A percentile compares a stretch with the other conserved stretches of the same genome.
phyloP scores from a whole-genome alignment of 2,329 filamentous ascomycete genomes.

The Zalaria obscura region DNA sequence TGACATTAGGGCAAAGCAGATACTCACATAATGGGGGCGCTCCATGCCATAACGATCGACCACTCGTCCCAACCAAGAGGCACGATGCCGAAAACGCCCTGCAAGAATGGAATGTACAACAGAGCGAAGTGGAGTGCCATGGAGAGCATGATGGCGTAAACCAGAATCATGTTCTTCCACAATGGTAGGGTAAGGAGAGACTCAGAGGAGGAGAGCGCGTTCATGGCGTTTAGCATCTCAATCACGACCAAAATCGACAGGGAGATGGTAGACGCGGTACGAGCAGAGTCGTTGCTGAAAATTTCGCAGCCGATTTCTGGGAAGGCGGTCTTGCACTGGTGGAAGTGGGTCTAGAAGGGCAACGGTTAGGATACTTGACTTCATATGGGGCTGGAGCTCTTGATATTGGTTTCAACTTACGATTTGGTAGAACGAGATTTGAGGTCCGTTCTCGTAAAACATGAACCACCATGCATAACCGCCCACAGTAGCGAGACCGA shows the following conservation, averaged over 20 bases:
- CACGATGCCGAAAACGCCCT: slow-evolving; percentile 78
- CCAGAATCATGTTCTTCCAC: slow-evolving; percentile 98
- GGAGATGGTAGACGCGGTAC: slow-evolving; percentile 83
- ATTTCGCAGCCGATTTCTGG: slow-evolving; percentile 84
- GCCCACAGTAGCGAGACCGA: slow-evolving; percentile 85
- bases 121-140: slow-evolving; percentile 94
- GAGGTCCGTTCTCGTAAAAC: slow-evolving; percentile 79
- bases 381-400: no score
- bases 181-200: slow-evolving; percentile 83
- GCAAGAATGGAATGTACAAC: slow-evolving; percentile 80
- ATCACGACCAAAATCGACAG: slow-evolving; percentile 88
- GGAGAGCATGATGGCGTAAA: slow-evolving; percentile 82
- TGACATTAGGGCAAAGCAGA: not conserved
- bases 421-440: slow-evolving; percentile 82
- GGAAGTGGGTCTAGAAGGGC: slow-evolving; percentile 58
- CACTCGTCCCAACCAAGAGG: slow-evolving; percentile 78
- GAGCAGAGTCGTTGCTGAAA: slow-evolving; percentile 74
- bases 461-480: slow-evolving; percentile 99
- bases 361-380: no score
- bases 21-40: slow-evolving; percentile 81
- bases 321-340: slow-evolving; percentile 76
- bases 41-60: slow-evolving; percentile 80
- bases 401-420: slow-evolving; percentile 22
- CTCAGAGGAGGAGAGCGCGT: slow-evolving; percentile 89
- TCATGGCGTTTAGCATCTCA: slow-evolving; percentile 99